Percentiles rank a stretch among this genome's conserved stretches.
Evolutionary conservation across 2,329 filamentous ascomycete species (phyloP).

Genomic region (Dactylella cylindrospora): DNA sequence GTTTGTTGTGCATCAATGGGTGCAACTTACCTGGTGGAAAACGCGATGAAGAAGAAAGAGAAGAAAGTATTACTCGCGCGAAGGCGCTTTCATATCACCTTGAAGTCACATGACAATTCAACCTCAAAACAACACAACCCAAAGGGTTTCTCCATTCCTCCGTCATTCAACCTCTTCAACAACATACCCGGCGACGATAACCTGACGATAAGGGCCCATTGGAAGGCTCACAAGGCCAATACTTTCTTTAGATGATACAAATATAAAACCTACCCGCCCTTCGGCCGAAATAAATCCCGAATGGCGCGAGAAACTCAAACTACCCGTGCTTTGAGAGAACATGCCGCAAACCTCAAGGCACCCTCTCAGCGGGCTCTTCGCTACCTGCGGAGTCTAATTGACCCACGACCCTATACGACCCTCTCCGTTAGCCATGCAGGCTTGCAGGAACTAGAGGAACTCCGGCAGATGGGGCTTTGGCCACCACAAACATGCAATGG

Average conservation of each 20-base stretch:
- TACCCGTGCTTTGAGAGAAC: slow-evolving; percentile 45
- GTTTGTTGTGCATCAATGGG: neutral
- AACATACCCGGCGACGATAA: slow-evolving; percentile 2
- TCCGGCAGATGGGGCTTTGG: slow-evolving; percentile 23
- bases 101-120: slow-evolving; percentile 21
- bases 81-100: slow-evolving; percentile 11
- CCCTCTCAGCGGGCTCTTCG: slow-evolving; percentile 46
- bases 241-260: slow-evolving; percentile 17
- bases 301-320: slow-evolving; percentile 43
- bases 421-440: slow-evolving; percentile 23
- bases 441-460: slow-evolving; percentile 33
- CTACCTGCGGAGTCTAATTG: slow-evolving; percentile 46
- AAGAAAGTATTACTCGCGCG: slow-evolving; percentile 9
- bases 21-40: slow-evolving; percentile 25
- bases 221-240: slow-evolving; percentile 12
- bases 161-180: neutral
- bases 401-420: slow-evolving; percentile 37
- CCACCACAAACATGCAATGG: slow-evolving; percentile 36
- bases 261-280: slow-evolving; percentile 7
- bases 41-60: slow-evolving; percentile 38
- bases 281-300: slow-evolving; percentile 20
- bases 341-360: slow-evolving; percentile 46
- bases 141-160: too few species aligned
- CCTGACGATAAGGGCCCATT: slow-evolving; percentile 5
- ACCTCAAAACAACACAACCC: neutral